A percentile compares a stretch with the other conserved stretches of the same genome.
These are phyloP conservation scores for Pyrus bretschneideri DNA, from an alignment of 306 rosid genomes.

Conservation along the genomic window DNA sequence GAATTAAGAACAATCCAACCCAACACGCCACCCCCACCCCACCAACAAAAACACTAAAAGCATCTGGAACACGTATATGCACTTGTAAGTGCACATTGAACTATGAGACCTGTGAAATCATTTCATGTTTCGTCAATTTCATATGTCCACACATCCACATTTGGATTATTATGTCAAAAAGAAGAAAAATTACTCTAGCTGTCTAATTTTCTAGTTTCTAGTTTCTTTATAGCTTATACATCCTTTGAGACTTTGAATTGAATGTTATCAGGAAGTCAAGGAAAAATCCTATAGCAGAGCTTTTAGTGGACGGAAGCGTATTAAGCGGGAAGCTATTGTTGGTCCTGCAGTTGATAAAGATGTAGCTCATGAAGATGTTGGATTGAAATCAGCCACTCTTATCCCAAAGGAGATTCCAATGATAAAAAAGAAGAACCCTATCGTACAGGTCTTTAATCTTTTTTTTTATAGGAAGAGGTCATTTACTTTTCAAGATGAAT, in stretches of 20 bases:
- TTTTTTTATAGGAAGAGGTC: too few relatives aligned
- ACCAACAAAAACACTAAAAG: not conserved
- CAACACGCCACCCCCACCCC: too few relatives aligned
- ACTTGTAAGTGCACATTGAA: not conserved
- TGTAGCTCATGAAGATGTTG: conserved; percentile 85
- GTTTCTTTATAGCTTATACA: not conserved
- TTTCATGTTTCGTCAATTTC: conserved; percentile 4
- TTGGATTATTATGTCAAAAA: not conserved
- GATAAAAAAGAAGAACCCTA: conserved; percentile 70
- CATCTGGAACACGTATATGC: not conserved
- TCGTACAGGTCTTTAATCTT: conserved; percentile 47
- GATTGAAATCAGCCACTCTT: conserved; percentile 68
- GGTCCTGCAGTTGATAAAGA: conserved; percentile 92
- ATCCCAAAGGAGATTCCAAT: conserved; percentile 83
- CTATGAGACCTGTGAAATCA: not conserved
- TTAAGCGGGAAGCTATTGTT: conserved; percentile 56
- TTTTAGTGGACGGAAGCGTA: conserved; percentile 54
- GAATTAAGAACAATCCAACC: not conserved
- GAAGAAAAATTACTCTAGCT: not conserved
- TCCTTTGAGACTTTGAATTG: not conserved
- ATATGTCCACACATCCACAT: not conserved
- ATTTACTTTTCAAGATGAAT: conserved; percentile 12
- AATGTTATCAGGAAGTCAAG: conserved; percentile 45
- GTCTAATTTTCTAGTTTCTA: not conserved
- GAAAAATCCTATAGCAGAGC: conserved; percentile 22